Percentiles rank a stretch among this genome's conserved stretches.
Evolutionary conservation across 2,329 filamentous ascomycete species (phyloP).

Genomic region (Chaetomiaceae sp.): DNA sequence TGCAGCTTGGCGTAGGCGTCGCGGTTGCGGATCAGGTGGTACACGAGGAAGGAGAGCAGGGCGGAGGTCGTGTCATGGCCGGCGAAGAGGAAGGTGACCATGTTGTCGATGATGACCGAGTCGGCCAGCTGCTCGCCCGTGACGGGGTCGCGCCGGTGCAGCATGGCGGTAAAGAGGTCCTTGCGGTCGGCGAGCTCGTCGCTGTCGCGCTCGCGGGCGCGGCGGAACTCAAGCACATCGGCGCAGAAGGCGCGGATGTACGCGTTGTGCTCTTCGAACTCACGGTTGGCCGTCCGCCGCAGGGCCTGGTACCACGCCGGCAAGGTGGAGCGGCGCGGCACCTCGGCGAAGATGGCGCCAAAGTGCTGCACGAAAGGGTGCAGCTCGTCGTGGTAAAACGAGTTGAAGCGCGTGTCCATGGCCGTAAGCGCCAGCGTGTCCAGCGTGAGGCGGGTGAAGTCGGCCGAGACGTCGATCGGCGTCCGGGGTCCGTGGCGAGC

Average conservation of each 20-base stretch:
- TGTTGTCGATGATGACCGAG: conserved; percentile 43
- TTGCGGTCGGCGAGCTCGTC: conserved; percentile 31
- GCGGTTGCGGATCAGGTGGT: conserved; percentile 45
- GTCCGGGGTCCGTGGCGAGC: conserved; percentile 52
- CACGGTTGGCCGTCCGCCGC: neutral
- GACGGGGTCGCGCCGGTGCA: conserved; percentile 44
- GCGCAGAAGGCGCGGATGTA: neutral
- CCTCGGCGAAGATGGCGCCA: conserved; percentile 52
- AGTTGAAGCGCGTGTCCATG: conserved; percentile 68
- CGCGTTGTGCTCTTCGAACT: neutral
- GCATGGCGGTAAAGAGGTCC: conserved; percentile 47
- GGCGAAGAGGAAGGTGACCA: conserved; percentile 48
- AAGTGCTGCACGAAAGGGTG: conserved; percentile 65
- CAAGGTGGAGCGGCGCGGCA: conserved; percentile 33
- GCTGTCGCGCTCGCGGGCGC: neutral
- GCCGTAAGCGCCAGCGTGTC: conserved; percentile 64
- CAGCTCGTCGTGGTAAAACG: conserved; percentile 60
- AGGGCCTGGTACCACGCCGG: neutral
- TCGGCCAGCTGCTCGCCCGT: conserved; percentile 43
- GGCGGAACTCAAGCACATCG: neutral
- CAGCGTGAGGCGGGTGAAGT: conserved; percentile 65
- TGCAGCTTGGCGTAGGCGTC: conserved; percentile 38
- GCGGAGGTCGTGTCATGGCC: conserved; percentile 52
- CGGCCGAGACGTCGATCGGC: conserved; percentile 55
- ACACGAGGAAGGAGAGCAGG: conserved; percentile 43